A percentile compares a stretch with the other conserved stretches of the same genome.
phyloP scores from a whole-genome alignment of 1,139 yeast species.

The Yamadazyma membranifaciens region DNA sequence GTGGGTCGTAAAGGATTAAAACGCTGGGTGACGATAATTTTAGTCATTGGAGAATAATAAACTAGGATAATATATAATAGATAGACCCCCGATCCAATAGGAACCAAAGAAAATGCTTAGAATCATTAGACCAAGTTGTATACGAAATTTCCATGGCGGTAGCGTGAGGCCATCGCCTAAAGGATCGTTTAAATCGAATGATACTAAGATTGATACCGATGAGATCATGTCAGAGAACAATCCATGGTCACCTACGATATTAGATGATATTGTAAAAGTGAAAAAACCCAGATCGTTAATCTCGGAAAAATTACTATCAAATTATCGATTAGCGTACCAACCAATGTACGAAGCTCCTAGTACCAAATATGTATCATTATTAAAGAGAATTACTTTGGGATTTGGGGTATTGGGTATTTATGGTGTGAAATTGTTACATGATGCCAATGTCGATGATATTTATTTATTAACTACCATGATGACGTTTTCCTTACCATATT shows the following conservation, averaged over 20 bases:
- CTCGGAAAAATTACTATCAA: constrained; percentile 33
- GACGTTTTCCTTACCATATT: constrained; percentile 47
- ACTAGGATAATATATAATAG: too few relatives aligned
- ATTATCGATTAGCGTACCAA: constrained; percentile 50
- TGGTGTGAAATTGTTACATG: constrained; percentile 53
- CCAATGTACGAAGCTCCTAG: constrained; percentile 60
- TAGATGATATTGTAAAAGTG: constrained; percentile 35
- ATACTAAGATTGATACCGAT: constrained; percentile 41
- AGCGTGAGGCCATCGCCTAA: constrained; percentile 10
- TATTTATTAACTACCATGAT: constrained; percentile 46
- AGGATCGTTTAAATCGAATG: constrained; percentile 27
- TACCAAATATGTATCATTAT: constrained; percentile 51
- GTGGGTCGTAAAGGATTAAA: too few relatives aligned
- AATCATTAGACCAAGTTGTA: background rate
- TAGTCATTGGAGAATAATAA: too few relatives aligned
- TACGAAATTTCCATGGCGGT: background rate
- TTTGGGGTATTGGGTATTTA: constrained; percentile 55
- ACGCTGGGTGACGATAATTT: too few relatives aligned
- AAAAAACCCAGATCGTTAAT: constrained; percentile 23
- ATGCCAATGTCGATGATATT: constrained; percentile 57
- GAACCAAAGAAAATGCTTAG: background rate
- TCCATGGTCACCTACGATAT: constrained; percentile 50
- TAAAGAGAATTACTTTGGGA: constrained; percentile 53
- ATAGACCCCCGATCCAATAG: too few relatives aligned
- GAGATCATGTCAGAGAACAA: constrained; percentile 43